These are phyloP conservation scores for Colletotrichum falcatum DNA, from an alignment of 2,329 filamentous ascomycete genomes.

Conservation along the genomic window DNA sequence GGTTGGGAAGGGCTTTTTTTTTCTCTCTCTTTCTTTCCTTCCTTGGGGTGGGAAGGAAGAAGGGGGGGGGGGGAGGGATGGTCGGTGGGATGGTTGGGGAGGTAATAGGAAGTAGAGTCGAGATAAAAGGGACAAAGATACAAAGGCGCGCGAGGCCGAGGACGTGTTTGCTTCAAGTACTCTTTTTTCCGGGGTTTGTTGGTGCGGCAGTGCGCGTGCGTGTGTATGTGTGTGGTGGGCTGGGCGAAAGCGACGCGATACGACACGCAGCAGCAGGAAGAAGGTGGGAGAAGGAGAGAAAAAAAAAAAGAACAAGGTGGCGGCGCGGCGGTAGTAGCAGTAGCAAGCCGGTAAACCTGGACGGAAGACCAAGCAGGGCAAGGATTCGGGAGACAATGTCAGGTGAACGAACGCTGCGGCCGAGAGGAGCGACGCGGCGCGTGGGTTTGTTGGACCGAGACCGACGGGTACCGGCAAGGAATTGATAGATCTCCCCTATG, in stretches of 20 bases:
- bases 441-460: slow-evolving; percentile 8
- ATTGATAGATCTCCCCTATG: slow-evolving; percentile 7
- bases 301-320: slow-evolving; percentile 18
- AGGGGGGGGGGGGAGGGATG: not conserved
- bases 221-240: slow-evolving; percentile 7
- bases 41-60: slow-evolving; percentile 5
- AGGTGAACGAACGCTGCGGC: slow-evolving; percentile 12
- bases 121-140: slow-evolving; percentile 41
- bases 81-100: slow-evolving; percentile 8
- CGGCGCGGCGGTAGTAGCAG: slow-evolving; percentile 19
- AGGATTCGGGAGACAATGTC: slow-evolving; percentile 5
- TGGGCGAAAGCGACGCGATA: slow-evolving; percentile 33
- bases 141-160: slow-evolving; percentile 41
- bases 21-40: not conserved
- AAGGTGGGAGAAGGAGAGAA: not conserved
- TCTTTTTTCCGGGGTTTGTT: slow-evolving; percentile 28
- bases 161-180: slow-evolving; percentile 42
- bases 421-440: slow-evolving; percentile 11
- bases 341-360: slow-evolving; percentile 1
- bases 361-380: not conserved
- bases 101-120: slow-evolving; percentile 15
- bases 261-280: slow-evolving; percentile 3
- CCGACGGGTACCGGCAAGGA: not conserved
- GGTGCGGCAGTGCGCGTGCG: slow-evolving; percentile 3
- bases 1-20: slow-evolving; percentile 22